Conservation (phyloP, 495 filamentous ascomycete species). For the Xeromyces bisporus region DNA sequence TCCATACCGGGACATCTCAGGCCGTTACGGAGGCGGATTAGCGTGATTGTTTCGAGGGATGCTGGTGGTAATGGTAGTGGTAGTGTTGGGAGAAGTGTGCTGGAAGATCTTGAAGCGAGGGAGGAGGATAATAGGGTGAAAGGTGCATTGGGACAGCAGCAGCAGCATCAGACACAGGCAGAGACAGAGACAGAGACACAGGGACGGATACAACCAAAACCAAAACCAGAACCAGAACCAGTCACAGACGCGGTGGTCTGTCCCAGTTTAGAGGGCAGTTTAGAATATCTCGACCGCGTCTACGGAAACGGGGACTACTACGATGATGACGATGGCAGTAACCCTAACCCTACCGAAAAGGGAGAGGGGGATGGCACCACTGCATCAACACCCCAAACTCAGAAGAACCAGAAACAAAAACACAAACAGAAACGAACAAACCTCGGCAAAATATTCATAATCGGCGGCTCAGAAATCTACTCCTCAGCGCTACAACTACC, state of each 20-base stretch:
- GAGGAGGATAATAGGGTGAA: slow-evolving; percentile 5
- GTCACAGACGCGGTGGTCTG: slow-evolving; percentile 21
- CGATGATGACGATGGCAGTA: too few species aligned
- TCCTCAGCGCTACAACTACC: slow-evolving; percentile 37
- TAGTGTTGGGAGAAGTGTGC: slow-evolving; percentile 11
- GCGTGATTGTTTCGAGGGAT: slow-evolving; percentile 55
- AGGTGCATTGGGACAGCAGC: slow-evolving; percentile 1
- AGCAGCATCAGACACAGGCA: neutral
- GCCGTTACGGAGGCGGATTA: slow-evolving; percentile 62
- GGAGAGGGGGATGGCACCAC: too few species aligned
- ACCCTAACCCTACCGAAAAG: too few species aligned
- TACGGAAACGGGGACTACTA: slow-evolving; percentile 6
- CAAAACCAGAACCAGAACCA: slow-evolving; percentile 5
- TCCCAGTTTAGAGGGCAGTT: slow-evolving; percentile 38
- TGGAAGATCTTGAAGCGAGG: slow-evolving; percentile 10
- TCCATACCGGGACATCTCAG: slow-evolving; percentile 59
- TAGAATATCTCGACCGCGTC: slow-evolving; percentile 20
- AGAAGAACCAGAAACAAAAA: too few species aligned
- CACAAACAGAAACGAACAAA: too few species aligned
- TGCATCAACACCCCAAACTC: too few species aligned
- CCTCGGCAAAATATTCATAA: slow-evolving; percentile 54
- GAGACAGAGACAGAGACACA: neutral
- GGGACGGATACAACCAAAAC: neutral
- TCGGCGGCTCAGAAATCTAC: slow-evolving; percentile 84
- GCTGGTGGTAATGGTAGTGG: slow-evolving; percentile 11